A percentile compares a stretch with the other conserved stretches of the same genome.
phyloP scores from a whole-genome alignment of 202 grass and related monocot species.

The Panicum hallii region DNA sequence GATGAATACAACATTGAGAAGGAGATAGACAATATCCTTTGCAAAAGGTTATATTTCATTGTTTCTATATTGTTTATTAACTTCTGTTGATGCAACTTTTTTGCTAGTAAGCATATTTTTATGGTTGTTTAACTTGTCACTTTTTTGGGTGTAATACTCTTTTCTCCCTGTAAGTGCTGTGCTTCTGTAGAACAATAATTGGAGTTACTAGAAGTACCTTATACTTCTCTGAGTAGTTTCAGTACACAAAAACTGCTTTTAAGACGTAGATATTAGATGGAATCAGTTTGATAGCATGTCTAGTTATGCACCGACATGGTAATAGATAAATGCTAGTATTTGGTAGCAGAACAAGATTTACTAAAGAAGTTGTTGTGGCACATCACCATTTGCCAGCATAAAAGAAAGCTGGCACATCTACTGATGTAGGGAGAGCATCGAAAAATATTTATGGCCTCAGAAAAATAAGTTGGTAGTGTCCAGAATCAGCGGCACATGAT shows the following conservation, averaged over 20 bases:
- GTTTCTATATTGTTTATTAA: constrained; percentile 19
- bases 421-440: no score
- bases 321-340: background rate
- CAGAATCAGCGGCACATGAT: background rate
- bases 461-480: background rate
- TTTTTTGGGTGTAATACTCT: constrained; percentile 29
- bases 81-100: background rate
- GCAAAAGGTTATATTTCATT: constrained; percentile 73
- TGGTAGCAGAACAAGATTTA: background rate
- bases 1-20: constrained; percentile 95
- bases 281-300: background rate
- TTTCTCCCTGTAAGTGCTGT: background rate
- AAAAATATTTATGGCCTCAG: no score
- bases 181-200: constrained; percentile 8
- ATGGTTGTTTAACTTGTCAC: background rate
- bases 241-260: background rate
- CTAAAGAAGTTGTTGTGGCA: background rate
- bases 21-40: constrained; percentile 86
- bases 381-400: background rate
- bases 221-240: constrained; percentile 25
- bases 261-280: background rate
- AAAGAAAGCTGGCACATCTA: background rate
- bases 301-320: background rate
- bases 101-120: constrained; percentile 6
- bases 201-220: constrained; percentile 22